Evolutionary conservation across 2,329 filamentous ascomycete species (phyloP).

Genomic region (Cytospora chrysosperma): DNA sequence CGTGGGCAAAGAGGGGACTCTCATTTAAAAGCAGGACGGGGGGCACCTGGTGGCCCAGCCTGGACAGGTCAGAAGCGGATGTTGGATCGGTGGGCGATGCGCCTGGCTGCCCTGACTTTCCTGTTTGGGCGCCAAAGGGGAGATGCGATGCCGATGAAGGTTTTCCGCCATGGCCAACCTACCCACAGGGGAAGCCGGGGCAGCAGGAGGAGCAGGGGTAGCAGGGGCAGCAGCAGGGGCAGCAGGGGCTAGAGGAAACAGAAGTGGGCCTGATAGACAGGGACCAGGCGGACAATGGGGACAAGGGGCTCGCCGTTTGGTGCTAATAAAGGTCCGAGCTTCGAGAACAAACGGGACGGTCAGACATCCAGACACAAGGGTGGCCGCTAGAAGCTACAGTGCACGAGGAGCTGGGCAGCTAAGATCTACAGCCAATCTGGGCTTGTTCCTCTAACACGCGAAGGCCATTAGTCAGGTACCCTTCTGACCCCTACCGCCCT

Average conservation of each 20-base stretch:
- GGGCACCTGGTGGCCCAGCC: not conserved
- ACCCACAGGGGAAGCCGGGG: no score
- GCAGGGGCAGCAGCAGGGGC: not conserved
- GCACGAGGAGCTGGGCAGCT: not conserved
- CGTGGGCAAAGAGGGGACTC: conserved; percentile 12
- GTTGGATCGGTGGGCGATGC: not conserved
- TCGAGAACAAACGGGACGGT: not conserved
- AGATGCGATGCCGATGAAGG: not conserved
- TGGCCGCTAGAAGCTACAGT: not conserved
- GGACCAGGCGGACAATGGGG: not conserved
- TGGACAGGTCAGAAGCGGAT: conserved; percentile 3
- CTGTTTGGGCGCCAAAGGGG: not conserved
- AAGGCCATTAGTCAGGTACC: not conserved
- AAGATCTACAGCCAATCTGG: not conserved
- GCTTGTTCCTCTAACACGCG: not conserved
- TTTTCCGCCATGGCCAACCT: not conserved
- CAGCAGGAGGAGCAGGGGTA: not conserved
- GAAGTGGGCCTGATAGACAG: not conserved
- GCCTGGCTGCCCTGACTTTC: not conserved
- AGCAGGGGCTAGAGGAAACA: not conserved
- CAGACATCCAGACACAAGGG: no score
- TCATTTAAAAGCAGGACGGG: conserved; percentile 18
- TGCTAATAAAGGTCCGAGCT: not conserved
- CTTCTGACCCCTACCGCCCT: no score
- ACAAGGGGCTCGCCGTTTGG: not conserved